Percentiles rank a stretch among this genome's conserved stretches.
phyloP scores from a whole-genome alignment of 352 stramenopile genomes.

The Lagenidium sp. region DNA sequence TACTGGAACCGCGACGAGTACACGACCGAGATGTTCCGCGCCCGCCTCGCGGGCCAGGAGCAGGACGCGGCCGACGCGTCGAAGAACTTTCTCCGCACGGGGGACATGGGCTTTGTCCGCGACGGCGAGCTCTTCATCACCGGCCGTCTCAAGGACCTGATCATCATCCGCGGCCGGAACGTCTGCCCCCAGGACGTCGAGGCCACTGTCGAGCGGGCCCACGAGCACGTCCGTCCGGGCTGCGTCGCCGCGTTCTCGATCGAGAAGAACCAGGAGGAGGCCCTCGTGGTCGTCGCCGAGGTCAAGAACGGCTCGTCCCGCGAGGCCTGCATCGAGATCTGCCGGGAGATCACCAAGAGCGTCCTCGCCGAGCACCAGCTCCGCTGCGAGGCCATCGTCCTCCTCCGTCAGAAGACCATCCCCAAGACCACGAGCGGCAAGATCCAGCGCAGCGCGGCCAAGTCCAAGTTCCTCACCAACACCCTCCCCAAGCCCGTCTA shows the following conservation, averaged over 20 bases:
- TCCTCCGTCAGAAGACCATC: too few species aligned
- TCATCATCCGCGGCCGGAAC: conserved; percentile 80
- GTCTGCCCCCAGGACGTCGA: conserved; percentile 74
- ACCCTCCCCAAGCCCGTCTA: conserved; percentile 41
- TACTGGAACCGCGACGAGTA: conserved; percentile 70
- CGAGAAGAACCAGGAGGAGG: conserved; percentile 69
- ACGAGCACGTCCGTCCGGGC: conserved; percentile 59
- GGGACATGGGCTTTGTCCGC: conserved; percentile 69
- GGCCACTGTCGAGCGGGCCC: conserved; percentile 47
- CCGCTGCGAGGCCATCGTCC: conserved; percentile 59
- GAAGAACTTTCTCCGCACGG: conserved; percentile 44
- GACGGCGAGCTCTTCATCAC: conserved; percentile 68
- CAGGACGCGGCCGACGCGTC: conserved; percentile 3
- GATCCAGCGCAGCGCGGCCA: too few species aligned
- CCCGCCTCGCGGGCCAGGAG: conserved; percentile 33
- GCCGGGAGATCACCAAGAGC: conserved; percentile 48
- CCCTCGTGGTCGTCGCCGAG: conserved; percentile 69
- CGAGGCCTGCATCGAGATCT: conserved; percentile 43
- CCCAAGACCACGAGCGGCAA: too few species aligned
- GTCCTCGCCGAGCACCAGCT: conserved; percentile 66
- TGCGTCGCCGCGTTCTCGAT: conserved; percentile 75
- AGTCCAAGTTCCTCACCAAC: conserved; percentile 33
- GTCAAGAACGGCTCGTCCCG: conserved; percentile 50
- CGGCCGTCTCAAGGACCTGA: conserved; percentile 70
- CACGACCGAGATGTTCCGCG: conserved; percentile 63